Base-by-base conservation (phyloP, 371 early-diverging fungal genomes). In the Lichtheimia ornata region DNA sequence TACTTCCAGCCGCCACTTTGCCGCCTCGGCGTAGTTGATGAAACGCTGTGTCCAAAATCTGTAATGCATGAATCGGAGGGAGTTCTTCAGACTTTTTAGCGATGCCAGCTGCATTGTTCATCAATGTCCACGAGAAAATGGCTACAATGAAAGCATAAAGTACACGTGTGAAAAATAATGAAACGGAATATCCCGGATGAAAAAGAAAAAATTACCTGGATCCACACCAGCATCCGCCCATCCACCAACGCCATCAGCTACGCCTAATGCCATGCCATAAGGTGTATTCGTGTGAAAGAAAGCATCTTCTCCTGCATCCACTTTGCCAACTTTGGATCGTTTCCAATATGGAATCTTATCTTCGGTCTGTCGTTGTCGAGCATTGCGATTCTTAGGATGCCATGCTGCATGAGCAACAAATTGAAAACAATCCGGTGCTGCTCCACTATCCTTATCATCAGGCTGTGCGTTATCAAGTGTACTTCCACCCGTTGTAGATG, bases 191-290 rank as follows among this genome's bases (percentile, higher is more conserved):
- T 22, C n/a, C 3, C n/a, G 14, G 20, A 18, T 55, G 5, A 18
- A 22, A n/a, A n/a, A n/a, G n/a, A n/a, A n/a, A n/a, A 45, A 73
- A 35, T 64, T 63, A 73, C 74, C 74, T 58, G 80, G 80, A 59
- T 79, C 76, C 0, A 79, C 77, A 13, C 80, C 80, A 0, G 77
- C 84, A 56, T 84, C 79, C 54, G 83, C 66, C 88, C 88, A 88
- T 18, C 88, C 87, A n/a, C 88, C 88, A 13, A 88, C 88, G 52
- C 88, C 88, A 62, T 88, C 88, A 0, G 88, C 88, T 7, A 88
- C 85, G 58, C 88, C 88, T 22, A 86, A 62, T 6, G 86, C 84
- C 27, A 86, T 70, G 17, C 86, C 81, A 28, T 77, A 72, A 4
- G 83, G 82, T 17, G 86, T 87, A 17, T 65, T 75, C 11, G 84